Conservation (phyloP, 495 filamentous ascomycete genomes). For the Hypoxylon perforatum region DNA sequence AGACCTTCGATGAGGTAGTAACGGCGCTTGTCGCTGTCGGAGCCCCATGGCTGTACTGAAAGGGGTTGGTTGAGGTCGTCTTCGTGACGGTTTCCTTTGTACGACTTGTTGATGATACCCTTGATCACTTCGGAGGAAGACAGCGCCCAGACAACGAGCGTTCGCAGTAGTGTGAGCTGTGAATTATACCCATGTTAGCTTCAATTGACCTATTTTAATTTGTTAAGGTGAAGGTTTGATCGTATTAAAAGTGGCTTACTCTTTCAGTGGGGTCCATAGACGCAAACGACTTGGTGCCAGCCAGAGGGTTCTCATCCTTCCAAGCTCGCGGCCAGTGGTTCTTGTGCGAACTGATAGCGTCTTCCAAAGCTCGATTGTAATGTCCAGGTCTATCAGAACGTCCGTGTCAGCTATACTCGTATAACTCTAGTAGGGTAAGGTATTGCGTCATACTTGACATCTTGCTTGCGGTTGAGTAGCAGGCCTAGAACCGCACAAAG, state of each 20-base stretch:
- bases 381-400: slow-evolving; percentile 73
- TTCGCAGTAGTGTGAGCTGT: slow-evolving; percentile 82
- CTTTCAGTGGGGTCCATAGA: slow-evolving; percentile 82
- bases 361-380: slow-evolving; percentile 91
- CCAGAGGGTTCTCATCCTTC: slow-evolving; percentile 85
- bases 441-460: slow-evolving; percentile 84
- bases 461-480: slow-evolving; percentile 95
- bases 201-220: not conserved
- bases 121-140: slow-evolving; percentile 87
- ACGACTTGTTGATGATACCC: slow-evolving; percentile 82
- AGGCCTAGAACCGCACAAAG: slow-evolving; percentile 89
- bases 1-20: slow-evolving; percentile 95
- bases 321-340: slow-evolving; percentile 90
- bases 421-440: slow-evolving; percentile 28
- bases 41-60: slow-evolving; percentile 94
- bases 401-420: slow-evolving; percentile 18
- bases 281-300: slow-evolving; percentile 79
- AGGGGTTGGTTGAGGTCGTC: slow-evolving; percentile 93
- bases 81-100: slow-evolving; percentile 89
- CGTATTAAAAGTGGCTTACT: slow-evolving; percentile 63
- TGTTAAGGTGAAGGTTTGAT: not conserved
- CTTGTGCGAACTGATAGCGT: slow-evolving; percentile 86
- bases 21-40: slow-evolving; percentile 87
- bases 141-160: slow-evolving; percentile 89
- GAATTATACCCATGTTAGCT: slow-evolving; percentile 32